Conservation (phyloP, 495 filamentous ascomycete genomes). For the Aspergillus hancockii region DNA sequence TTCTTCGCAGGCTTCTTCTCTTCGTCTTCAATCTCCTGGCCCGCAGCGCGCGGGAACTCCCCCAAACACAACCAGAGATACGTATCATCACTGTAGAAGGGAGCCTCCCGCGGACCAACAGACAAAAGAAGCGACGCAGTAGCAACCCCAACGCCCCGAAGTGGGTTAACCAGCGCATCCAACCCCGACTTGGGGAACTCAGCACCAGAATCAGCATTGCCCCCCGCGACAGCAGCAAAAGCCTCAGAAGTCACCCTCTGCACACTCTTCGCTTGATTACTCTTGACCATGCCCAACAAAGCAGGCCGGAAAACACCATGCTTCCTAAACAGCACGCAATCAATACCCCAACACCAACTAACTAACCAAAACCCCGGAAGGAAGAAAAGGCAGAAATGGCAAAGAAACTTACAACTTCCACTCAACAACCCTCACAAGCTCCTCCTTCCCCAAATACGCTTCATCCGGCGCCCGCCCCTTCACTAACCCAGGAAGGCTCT, state of each 20-base stretch:
- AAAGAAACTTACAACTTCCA: conserved; percentile 86
- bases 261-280: conserved; percentile 52
- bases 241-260: conserved; percentile 49
- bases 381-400: too few species aligned
- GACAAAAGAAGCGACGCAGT: conserved; percentile 72
- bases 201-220: conserved; percentile 8
- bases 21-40: background rate
- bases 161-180: conserved; percentile 44
- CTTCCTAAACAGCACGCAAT: too few species aligned
- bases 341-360: too few species aligned
- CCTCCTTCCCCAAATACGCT: conserved; percentile 33
- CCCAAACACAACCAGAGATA: conserved; percentile 63
- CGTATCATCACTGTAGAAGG: conserved; percentile 78
- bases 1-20: conserved; percentile 16
- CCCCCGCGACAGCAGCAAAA: conserved; percentile 33
- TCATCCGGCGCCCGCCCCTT: conserved; percentile 11
- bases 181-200: conserved; percentile 48
- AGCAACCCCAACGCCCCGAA: conserved; percentile 71
- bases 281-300: conserved; percentile 63
- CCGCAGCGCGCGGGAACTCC: conserved; percentile 16
- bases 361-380: too few species aligned
- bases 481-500: conserved; percentile 24
- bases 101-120: conserved; percentile 54
- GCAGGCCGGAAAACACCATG: conserved; percentile 73
- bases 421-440: conserved; percentile 54